Evolutionary conservation across 2,329 filamentous ascomycete species (phyloP).

Genomic region (Fusarium sp.): DNA sequence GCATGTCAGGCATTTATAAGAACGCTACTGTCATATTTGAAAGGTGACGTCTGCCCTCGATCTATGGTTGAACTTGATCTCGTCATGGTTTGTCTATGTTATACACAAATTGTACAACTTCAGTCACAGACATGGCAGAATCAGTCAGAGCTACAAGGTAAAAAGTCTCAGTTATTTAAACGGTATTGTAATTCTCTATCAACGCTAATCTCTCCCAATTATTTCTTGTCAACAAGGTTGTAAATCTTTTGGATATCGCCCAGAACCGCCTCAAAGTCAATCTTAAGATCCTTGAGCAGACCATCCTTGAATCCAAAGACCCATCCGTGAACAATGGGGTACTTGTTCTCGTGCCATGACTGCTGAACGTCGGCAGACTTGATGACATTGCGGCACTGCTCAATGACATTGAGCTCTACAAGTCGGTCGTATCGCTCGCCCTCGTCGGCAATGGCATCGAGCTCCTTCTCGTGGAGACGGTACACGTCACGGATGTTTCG

Average conservation of each 20-base stretch:
- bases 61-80: not conserved
- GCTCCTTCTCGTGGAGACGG: conserved; percentile 76
- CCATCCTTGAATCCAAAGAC: conserved; percentile 78
- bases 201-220: conserved; percentile 14
- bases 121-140: not conserved
- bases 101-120: not conserved
- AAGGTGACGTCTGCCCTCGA: conserved; percentile 17
- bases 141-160: not conserved
- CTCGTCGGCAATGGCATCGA: conserved; percentile 72
- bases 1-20: conserved; percentile 37
- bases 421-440: conserved; percentile 74
- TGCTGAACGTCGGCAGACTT: conserved; percentile 85
- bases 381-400: conserved; percentile 82
- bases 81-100: not conserved
- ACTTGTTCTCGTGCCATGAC: conserved; percentile 71
- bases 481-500: conserved; percentile 81
- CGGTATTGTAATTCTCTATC: conserved; percentile 26
- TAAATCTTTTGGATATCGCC: conserved; percentile 74
- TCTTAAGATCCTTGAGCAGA: conserved; percentile 72
- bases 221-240: conserved; percentile 60
- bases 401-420: conserved; percentile 85
- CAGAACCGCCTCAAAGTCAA: conserved; percentile 70
- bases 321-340: conserved; percentile 79
- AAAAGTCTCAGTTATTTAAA: not conserved
- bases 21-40: conserved; percentile 38